Evolutionary conservation across 2,329 filamentous ascomycete species (phyloP), one percentile per base, ranked within the genome.

Genomic region (Tolypocladium tundrense): DNA sequence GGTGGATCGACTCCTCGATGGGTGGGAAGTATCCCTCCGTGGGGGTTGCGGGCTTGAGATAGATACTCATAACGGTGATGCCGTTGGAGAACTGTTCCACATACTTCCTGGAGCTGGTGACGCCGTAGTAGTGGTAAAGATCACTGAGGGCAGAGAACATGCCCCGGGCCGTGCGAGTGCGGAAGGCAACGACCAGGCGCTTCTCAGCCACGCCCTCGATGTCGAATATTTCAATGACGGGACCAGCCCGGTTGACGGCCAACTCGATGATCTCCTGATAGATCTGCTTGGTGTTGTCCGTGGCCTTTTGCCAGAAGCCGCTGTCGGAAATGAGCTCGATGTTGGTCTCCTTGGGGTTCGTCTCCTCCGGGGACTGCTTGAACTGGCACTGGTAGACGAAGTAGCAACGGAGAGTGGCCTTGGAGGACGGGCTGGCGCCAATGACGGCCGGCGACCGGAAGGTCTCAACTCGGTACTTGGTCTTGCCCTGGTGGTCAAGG

Each of bases 21-120:
- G 91, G 88, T 43, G 93, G 92, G 70, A 77, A 76, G 58, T 81
- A 79, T 48, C 81, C 74, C 42, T 83, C 76, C 5, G 48, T 37
- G 31, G 80, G 72, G 63, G 81, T 70, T 21, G 88, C 81, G 27
- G 90, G 91, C 64, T 88, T 87, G 60, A 99, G 82, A 74, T 99
- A 99, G 62, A 97, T 84, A 65, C 91, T 97, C 82, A 97, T 96
- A 73, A 97, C 88, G 16, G 91, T 96, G 71, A 97, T 95, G 61
- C 94, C 94, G 73, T 99, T 99, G 69, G 92, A 94, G 80, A 99
- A 99, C 76, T 97, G 94, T 76, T 99, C 90, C 53, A 99, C 89
- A 69, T 99, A 99, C 78, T 99, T 99, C 66, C 94, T 84, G 35
- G 94, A 94, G 68, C 90, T 96, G 2, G 94, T 99, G 61, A 97